phyloP scores from a whole-genome alignment of 2,329 filamentous ascomycete species.

The Fusarium sp. region DNA sequence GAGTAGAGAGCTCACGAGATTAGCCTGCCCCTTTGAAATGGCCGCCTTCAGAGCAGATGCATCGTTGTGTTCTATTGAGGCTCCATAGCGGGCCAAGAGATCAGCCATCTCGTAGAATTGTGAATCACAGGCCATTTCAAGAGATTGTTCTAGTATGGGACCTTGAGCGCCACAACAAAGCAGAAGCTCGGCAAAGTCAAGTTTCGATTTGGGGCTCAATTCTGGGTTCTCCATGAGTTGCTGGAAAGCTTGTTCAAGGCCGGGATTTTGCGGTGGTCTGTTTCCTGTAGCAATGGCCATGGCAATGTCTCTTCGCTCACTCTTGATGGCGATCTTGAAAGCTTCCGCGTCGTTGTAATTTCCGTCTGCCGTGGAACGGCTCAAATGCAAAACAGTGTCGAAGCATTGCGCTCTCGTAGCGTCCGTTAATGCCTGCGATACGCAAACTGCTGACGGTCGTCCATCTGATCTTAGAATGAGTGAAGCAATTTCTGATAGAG shows the following conservation, averaged over 20 bases:
- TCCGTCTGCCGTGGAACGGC: constrained; percentile 67
- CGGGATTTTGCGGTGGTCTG: constrained; percentile 64
- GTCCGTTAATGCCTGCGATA: constrained; percentile 68
- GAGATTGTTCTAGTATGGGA: constrained; percentile 63
- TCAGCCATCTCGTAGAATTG: constrained; percentile 69
- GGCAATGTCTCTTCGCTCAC: constrained; percentile 67
- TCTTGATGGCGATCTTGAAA: constrained; percentile 64
- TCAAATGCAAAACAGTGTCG: constrained; percentile 66
- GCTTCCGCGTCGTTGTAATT: constrained; percentile 68
- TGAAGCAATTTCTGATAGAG: constrained; percentile 62
- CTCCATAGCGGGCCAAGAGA: constrained; percentile 68
- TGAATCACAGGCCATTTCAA: constrained; percentile 64
- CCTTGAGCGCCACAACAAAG: constrained; percentile 72
- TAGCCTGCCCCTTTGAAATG: constrained; percentile 61
- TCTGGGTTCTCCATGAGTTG: constrained; percentile 63
- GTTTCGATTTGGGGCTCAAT: constrained; percentile 64
- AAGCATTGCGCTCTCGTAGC: constrained; percentile 66
- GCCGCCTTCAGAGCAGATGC: constrained; percentile 65
- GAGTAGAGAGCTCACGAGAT: constrained; percentile 65
- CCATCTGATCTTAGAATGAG: constrained; percentile 66
- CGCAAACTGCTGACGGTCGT: constrained; percentile 58
- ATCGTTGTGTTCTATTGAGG: constrained; percentile 69
- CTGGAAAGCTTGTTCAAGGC: constrained; percentile 67
- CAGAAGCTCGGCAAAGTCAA: constrained; percentile 68
- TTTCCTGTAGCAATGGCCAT: constrained; percentile 69